Evolutionary conservation across 2,329 filamentous ascomycete genomes (phyloP), one percentile per base, ranked within the genome.

Genomic region (Colletotrichum higginsianum): DNA sequence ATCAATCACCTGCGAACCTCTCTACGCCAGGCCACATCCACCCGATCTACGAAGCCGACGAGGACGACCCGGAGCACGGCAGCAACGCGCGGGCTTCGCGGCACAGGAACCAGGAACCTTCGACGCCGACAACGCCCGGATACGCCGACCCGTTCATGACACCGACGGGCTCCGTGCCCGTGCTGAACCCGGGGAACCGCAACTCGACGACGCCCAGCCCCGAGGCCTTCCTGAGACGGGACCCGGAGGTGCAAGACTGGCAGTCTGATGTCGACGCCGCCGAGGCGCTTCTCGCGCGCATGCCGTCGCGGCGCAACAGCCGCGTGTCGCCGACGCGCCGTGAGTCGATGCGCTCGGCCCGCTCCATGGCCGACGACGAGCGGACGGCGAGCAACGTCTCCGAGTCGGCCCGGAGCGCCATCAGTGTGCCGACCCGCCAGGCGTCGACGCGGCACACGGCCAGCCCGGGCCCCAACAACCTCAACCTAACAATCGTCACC

Each of bases 41-140:
- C 73, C 88, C 88, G 0, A 90, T 90, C 71, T 85, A 88, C 74
- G 88, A 90, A 73, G 88, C 87, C 11, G 88, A 89, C 49, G 88
- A 90, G 74, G 87, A 89, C 42, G 86, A 85, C 8, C 78, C 79
- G 1, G 76, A 79, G 23, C 75, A 79, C 30, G 73, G 74, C 46
- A 77, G 77, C 50, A 76, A 76, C 42, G 74, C 75, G 52, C 61
- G 50, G 18, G 62, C 47, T 13, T 56, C 53, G 35, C 50, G 58
- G 8, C 30, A 53, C 3, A 53, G 21, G 6, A 71, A 79, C 65
- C 62, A 73, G 61, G 61, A 75, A 74, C 77, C 75, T 16, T 75
- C 57, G 18, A 84, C 80, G 66, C 81, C 78, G 21, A 83, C 79
- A 18, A 84, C 78, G 9, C 82, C 78, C 40, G 77, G 74, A 50